Base-by-base conservation (phyloP, 768 basidiomycete species). In the Holtermannia corniformis region DNA sequence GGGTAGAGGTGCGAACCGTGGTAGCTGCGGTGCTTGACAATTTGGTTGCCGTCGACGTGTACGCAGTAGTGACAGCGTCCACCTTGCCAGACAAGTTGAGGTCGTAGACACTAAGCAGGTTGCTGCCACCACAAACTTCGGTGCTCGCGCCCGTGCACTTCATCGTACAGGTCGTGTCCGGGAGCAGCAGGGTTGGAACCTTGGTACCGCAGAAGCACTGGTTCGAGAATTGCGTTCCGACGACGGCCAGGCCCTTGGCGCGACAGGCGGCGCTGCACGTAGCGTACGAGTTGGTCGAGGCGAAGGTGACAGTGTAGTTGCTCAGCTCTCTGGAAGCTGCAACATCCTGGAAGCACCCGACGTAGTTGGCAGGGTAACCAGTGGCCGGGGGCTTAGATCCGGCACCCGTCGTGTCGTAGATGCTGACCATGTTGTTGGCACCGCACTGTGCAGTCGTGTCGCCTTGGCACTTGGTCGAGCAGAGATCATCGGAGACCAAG, bases 131-230 rank as follows among this genome's bases (percentile, higher is more conserved):
- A 50, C 63, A 64, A 23, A 37, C 41, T 23, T 61, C 56, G 20
- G 53, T 53, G 5, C 50, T 42, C 4, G 42, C 37, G 42, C 63
- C 63, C 19, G 49, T 27, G 54, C 64, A 69, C 4, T 48, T 49
- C 12, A 52, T 26, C n/a, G 40, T 46, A 54, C 66, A 68, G 21
- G 54, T 47, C 14, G 47, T 44, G 40, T 64, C 66, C 21, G 56
- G 51, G 23, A 57, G 22, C 28, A 58, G 28, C 3, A 47, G 40
- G 4, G 41, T 10, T 13, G 59, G 61, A 26, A 58, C 37, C 32
- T 37, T 53, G 7, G 48, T 28, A 4, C 63, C 62, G 41, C 65
- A 67, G 52, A 47, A 64, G 51, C 65, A 67, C 40, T 56, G 56
- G 16, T 37, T 61, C 20, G 55, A 44, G 23, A 44, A 48, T 28